phyloP scores from a whole-genome alignment of 1,139 yeast species.

The Candida labiduridarum region DNA sequence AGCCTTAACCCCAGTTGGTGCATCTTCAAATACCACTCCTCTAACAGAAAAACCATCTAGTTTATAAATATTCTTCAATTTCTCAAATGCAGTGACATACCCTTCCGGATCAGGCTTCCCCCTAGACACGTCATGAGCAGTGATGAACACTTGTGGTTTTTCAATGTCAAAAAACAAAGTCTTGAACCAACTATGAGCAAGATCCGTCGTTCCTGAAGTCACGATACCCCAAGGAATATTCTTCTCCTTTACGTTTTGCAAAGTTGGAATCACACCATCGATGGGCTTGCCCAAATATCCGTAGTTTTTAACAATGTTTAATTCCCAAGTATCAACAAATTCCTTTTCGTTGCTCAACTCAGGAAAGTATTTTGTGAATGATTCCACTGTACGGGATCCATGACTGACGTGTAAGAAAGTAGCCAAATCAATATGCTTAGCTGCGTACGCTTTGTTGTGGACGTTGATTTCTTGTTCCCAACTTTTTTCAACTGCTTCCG shows the following conservation, averaged over 20 bases:
- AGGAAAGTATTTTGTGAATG: conserved; percentile 19
- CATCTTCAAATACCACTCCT: conserved; percentile 26
- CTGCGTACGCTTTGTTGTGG: conserved; percentile 17
- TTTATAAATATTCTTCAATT: conserved; percentile 10
- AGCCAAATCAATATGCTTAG: conserved; percentile 13
- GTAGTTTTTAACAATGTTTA: conserved; percentile 18
- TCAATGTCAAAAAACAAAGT: conserved; percentile 14
- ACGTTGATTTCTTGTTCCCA: conserved; percentile 19
- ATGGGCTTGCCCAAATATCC: conserved; percentile 22
- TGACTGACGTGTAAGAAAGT: conserved; percentile 20
- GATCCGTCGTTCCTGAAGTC: conserved; percentile 22
- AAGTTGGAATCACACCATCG: conserved; percentile 17
- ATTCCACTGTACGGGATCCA: conserved; percentile 22
- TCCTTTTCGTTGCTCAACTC: conserved; percentile 13
- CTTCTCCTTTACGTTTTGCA: conserved; percentile 14
- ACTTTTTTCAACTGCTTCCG: conserved; percentile 22
- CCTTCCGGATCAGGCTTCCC: conserved; percentile 23
- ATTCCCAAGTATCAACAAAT: conserved; percentile 19
- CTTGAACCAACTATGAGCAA: conserved; percentile 23
- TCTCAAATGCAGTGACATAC: conserved; percentile 18
- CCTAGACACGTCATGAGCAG: conserved; percentile 22
- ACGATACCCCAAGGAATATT: conserved; percentile 22
- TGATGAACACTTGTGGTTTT: conserved; percentile 22
- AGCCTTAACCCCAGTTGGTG: conserved; percentile 23
- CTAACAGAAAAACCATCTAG: background rate